These are phyloP conservation scores for Paramecium sonneborni DNA, from an alignment of 73 alveolate genomes.

Conservation along the genomic window DNA sequence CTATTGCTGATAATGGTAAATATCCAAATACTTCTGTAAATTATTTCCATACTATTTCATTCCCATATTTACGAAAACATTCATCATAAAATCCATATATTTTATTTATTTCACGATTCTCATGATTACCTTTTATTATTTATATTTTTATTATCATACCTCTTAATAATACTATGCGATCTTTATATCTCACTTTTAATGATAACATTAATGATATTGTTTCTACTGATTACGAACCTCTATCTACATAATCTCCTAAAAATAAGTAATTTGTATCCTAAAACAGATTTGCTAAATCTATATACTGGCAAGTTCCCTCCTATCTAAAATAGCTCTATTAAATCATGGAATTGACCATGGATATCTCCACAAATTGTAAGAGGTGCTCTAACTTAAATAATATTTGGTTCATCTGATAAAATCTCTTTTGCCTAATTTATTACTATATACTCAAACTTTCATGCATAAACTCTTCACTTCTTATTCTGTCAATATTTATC, in stretches of 20 bases:
- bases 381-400: constrained; percentile 75
- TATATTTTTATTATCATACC: neutral
- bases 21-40: constrained; percentile 87
- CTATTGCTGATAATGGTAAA: constrained; percentile 89
- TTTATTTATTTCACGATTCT: constrained; percentile 80
- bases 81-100: constrained; percentile 96
- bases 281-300: neutral
- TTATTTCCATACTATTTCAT: constrained; percentile 91
- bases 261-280: constrained; percentile 84
- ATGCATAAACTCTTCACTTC: constrained; percentile 81
- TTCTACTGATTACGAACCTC: constrained; percentile 90
- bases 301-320: constrained; percentile 80
- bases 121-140: constrained; percentile 83
- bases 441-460: neutral
- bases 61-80: constrained; percentile 91
- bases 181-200: constrained; percentile 83
- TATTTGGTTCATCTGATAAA: constrained; percentile 78
- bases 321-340: constrained; percentile 82
- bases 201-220: constrained; percentile 79
- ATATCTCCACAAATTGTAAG: constrained; percentile 97
- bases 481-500: constrained; percentile 76
- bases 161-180: constrained; percentile 81
- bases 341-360: constrained; percentile 97
- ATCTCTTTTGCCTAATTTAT: constrained; percentile 86
- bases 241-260: constrained; percentile 90